Conservation (phyloP, 2,329 filamentous ascomycete genomes). For the Rhinocladiella mackenziei region DNA sequence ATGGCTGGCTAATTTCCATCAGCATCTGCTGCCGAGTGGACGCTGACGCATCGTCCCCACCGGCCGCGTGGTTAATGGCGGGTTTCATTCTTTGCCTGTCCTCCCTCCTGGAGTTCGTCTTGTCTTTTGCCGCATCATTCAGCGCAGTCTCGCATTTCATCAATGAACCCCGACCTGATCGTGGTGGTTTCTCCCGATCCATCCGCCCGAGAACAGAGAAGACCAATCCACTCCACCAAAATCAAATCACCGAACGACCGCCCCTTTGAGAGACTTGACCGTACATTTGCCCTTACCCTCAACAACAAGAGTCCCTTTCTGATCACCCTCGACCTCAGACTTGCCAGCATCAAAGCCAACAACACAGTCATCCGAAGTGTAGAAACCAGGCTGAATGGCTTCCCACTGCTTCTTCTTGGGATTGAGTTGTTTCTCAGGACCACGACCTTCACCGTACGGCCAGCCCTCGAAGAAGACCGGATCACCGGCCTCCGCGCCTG, state of each 20-base stretch:
- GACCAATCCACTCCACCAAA: too few relatives aligned
- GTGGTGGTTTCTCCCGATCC: too few relatives aligned
- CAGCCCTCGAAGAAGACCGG: constrained; percentile 91
- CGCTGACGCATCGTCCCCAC: too few relatives aligned
- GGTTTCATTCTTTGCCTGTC: too few relatives aligned
- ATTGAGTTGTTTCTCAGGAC: constrained; percentile 84
- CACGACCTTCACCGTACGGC: constrained; percentile 62
- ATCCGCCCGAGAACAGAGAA: too few relatives aligned
- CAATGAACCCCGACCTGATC: too few relatives aligned
- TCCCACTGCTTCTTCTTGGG: constrained; percentile 99
- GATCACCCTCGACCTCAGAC: constrained; percentile 66
- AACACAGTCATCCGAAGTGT: constrained; percentile 73
- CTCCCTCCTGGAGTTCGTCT: too few relatives aligned
- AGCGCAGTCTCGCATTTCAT: too few relatives aligned
- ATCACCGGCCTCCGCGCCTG: constrained; percentile 74
- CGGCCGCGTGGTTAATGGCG: too few relatives aligned
- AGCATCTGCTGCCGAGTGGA: too few relatives aligned
- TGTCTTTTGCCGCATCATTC: too few relatives aligned
- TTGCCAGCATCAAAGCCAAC: constrained; percentile 79
- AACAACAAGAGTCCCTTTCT: constrained; percentile 64
- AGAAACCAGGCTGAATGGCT: constrained; percentile 92
- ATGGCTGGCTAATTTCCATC: too few relatives aligned
- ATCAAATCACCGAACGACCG: constrained; percentile 39
- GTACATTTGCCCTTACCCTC: constrained; percentile 72
- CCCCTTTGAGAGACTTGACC: constrained; percentile 74